Evolutionary conservation across 2,329 filamentous ascomycete species (phyloP).

Genomic region (Trichophyton verrucosum): DNA sequence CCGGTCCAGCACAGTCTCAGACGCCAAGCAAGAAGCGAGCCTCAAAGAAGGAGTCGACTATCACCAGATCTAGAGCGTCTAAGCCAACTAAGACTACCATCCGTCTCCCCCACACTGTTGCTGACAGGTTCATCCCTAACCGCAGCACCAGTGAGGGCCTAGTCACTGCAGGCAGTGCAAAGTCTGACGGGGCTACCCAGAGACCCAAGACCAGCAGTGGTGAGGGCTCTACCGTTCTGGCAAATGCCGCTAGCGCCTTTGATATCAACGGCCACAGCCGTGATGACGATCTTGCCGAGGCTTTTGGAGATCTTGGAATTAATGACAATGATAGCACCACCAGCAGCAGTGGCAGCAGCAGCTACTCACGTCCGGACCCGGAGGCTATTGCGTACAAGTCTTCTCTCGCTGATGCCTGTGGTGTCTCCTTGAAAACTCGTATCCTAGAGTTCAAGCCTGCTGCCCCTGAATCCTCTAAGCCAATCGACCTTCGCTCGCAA

Average conservation of each 20-base stretch:
- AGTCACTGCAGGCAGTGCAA: conserved; percentile 65
- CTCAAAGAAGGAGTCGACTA: conserved; percentile 22
- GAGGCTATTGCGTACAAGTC: conserved; percentile 87
- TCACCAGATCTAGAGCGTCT: conserved; percentile 23
- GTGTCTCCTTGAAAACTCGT: conserved; percentile 82
- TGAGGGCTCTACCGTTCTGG: conserved; percentile 64
- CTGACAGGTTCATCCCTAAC: conserved; percentile 94
- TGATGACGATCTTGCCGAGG: conserved; percentile 64
- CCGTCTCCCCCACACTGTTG: conserved; percentile 54
- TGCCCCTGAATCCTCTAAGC: conserved; percentile 94
- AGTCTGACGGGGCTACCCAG: conserved; percentile 62
- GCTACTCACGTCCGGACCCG: conserved; percentile 67
- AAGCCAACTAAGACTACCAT: conserved; percentile 51
- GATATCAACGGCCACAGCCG: conserved; percentile 48
- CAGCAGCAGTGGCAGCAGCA: conserved; percentile 19
- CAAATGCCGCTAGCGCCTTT: conserved; percentile 57
- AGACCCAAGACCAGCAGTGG: conserved; percentile 57
- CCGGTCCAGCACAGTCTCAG: conserved; percentile 43
- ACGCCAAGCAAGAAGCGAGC: conserved; percentile 35
- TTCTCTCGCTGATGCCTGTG: conserved; percentile 78
- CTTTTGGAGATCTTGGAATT: conserved; percentile 67
- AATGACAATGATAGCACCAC: conserved; percentile 53
- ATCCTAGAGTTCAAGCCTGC: conserved; percentile 98
- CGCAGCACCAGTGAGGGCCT: conserved; percentile 80
- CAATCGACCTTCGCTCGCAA: conserved; percentile 90